Base-by-base conservation (phyloP, 2,329 filamentous ascomycete species). In the Claviceps digitariae region DNA sequence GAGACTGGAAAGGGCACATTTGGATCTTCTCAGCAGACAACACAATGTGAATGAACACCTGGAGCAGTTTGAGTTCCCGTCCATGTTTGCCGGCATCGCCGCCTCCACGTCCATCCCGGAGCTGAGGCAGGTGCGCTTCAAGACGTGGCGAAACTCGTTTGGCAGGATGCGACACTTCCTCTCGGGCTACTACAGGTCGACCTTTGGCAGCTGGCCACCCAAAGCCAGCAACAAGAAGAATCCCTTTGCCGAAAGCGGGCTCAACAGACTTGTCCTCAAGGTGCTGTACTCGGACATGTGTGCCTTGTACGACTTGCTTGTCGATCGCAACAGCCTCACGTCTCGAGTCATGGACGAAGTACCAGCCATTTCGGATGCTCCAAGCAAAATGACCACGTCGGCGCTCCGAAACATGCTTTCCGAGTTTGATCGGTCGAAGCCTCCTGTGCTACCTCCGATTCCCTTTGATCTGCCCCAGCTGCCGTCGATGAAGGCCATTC, bases 221-320 rank as follows among this genome's bases (percentile, higher is more conserved):
- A 95, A 93, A 66, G 89, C 90, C 2, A 86, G 79, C 61, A 91
- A 83, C 61, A 95, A 94, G 75, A 95, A 94, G 77, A 95, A 95
- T 64, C 79, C 84, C 1, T 88, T 95, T 58, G 84, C 86, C 29
- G 89, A 90, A 60, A 87, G 82, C 59, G 91, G 91, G 0, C 75
- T 97, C 23, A 96, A 96, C 67, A 79, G 93, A 25, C 70, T 89
- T 46, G 87, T 95, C 6, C 73, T 96, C 44, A 82, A 82, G 63
- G 83, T 87, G 45, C 71, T 97, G 9, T 97, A 96, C 69, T 78
- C 82, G 27, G 91, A 98, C 65, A 81, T 96, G 62, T 87, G 87
- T 60, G 81, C 83, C 41, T 73, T 97, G 17, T 97, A 97, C 68
- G 90, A 97, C 63, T 74, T 95, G 55, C 72, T 95, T 15, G 93